Evolutionary conservation across 148 eudicot species (phyloP).

Genomic region (Pouteria glomerata): DNA sequence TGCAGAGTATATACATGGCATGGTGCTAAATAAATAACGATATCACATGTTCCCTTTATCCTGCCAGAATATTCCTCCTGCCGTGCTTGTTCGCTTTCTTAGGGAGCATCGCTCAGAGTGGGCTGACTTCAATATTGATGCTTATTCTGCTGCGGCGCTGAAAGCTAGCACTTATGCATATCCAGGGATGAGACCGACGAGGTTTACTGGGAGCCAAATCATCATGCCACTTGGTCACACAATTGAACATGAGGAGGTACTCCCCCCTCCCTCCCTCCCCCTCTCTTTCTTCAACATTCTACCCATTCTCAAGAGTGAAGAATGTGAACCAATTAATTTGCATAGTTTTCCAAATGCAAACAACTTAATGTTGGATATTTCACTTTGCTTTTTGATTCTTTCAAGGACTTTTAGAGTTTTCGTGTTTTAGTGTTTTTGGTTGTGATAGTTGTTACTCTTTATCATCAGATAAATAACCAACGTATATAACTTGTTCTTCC

Average conservation of each 20-base stretch:
- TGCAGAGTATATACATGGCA: too few species aligned
- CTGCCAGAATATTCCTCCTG: conserved; percentile 84
- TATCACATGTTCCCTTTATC: conserved; percentile 1
- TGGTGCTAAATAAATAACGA: conserved; percentile 1
- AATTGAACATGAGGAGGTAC: conserved; percentile 95
- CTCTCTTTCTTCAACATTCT: neutral
- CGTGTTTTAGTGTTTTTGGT: neutral
- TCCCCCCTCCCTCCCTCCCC: too few species aligned
- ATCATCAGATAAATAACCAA: neutral
- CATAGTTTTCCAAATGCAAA: neutral
- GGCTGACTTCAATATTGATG: conserved; percentile 94
- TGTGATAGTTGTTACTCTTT: neutral
- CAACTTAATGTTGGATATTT: neutral
- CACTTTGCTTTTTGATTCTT: neutral
- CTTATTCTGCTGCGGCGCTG: conserved; percentile 73
- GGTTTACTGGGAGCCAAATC: conserved; percentile 82
- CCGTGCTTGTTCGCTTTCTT: conserved; percentile 77
- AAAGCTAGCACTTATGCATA: conserved; percentile 60
- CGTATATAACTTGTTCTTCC: neutral
- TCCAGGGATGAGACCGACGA: conserved; percentile 67
- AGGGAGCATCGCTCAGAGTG: conserved; percentile 99
- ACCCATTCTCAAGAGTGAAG: neutral
- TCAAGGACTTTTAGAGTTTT: neutral
- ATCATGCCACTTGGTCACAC: conserved; percentile 96
- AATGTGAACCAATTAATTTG: neutral